Base-by-base conservation (phyloP, 768 basidiomycete genomes). In the Termitomyces sp. region DNA sequence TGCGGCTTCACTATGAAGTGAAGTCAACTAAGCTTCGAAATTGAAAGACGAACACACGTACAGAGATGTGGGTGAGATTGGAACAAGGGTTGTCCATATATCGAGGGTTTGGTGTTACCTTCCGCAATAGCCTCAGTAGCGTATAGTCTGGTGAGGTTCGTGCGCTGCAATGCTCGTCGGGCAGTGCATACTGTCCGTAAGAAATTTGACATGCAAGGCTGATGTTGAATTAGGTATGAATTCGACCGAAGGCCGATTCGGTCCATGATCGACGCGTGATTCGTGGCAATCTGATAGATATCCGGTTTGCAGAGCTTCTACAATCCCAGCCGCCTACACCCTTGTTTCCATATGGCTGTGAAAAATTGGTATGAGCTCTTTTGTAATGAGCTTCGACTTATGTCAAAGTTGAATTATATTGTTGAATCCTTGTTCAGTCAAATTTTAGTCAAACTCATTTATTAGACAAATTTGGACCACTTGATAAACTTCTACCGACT, bases 41-140 rank as follows among this genome's bases (percentile, higher is more conserved):
- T 36, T 37, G 16, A 60, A 31, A 39, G 9, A 18, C 31, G 31
- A 24, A 18, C 39, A 12, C 28, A 74, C 80, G 61, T 59, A 87
- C 86, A 63, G 29, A 97, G 81, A 71, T 96, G 92, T 0, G 93
- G 88, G 69, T 97, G 94, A 0, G 91, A 91, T 22, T 76, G 73
- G 20, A 78, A 80, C 12, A 87, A 75, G 0, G 94, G 92, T 68
- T 96, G 94, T 0, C 93, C 93, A 64, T 83, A 90, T 33, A 73
- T 70, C 7, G 92, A 85, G 3, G 92, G 92, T 70, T 93, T 94
- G 15, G 47, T 41, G 66, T 87, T 87, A 13, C 28, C 55, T 52
- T 60, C 59, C 13, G 54, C 41, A 8, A 58, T 51, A 1, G 61
- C 57, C 49, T 65, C 60, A 4, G 70, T 64, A 5, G 66, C 70